Base-by-base conservation (phyloP, 257 asterid species). In the Solanum acaule region DNA sequence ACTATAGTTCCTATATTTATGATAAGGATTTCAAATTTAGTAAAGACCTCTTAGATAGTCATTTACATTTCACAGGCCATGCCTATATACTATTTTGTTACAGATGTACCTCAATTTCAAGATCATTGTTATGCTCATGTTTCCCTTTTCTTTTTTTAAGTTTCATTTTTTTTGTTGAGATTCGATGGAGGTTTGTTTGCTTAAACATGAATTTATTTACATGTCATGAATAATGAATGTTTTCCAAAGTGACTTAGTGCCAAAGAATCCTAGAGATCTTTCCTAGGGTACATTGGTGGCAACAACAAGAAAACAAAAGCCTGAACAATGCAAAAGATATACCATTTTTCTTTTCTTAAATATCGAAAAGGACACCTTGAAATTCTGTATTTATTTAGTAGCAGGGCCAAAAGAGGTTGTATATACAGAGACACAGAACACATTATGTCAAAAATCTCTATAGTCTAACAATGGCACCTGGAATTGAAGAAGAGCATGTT, bases 401-500 rank as follows among this genome's bases (percentile, higher is more conserved):
- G 23, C 52, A n/a, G n/a, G 37, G n/a, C 63, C 85, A 44, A 25
- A 44, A 44, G 85, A 20, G 38, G 11, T 25, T 79, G 40, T 44
- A 79, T 42, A 27, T 44, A 44, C 37, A 18, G 86, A 82, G 29
- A 82, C 29, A 29, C 70, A 49, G 37, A 49, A 20, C 44, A 52
- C 3, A n/a, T 52, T 49, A 31, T 10, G 65, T 29, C 3, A 31
- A 10, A 82, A 49, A 82, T 49, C 18, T 82, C 44, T 5, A 18
- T 2, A 79, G 85, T 27, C 67, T 44, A 42, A 29, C 18, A 44
- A 87, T 90, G 90, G 70, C 88, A 83, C 67, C 86, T 82, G 31
- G 31, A 61, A 16, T 90, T 22, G 87, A 88, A 88, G 90, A 88
- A 86, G 79, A 84, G 11, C 42, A 70, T 20, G 88, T 88, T 23